Conservation (phyloP, 1,139 yeast species). For the Saccharomyces hybrid region DNA sequence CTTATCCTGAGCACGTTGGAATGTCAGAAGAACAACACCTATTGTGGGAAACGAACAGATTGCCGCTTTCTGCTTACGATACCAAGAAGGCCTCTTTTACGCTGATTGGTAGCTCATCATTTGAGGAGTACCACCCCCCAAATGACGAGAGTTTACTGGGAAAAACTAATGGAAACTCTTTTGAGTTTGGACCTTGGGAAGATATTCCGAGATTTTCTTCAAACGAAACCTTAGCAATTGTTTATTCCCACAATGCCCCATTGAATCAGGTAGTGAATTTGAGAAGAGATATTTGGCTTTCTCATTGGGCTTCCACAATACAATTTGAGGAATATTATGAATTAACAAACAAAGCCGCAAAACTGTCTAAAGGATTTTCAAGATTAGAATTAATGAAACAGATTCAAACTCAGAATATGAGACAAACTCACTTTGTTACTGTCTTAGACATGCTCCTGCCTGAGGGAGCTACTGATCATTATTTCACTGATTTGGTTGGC, state of each 20-base stretch:
- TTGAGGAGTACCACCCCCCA: conserved; percentile 32
- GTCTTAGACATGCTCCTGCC: conserved; percentile 43
- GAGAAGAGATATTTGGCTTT: conserved; percentile 75
- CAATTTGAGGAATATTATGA: conserved; percentile 82
- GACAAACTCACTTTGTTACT: conserved; percentile 5
- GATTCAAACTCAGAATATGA: background rate
- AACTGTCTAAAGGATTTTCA: conserved; percentile 59
- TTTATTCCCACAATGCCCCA: conserved; percentile 64
- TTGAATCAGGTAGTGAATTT: conserved; percentile 54
- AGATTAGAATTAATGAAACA: conserved; percentile 62
- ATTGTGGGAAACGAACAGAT: conserved; percentile 47
- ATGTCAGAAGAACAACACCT: conserved; percentile 61
- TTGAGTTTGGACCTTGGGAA: conserved; percentile 53
- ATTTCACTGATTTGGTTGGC: conserved; percentile 85
- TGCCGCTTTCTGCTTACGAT: conserved; percentile 55
- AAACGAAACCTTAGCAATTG: conserved; percentile 43
- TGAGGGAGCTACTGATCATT: conserved; percentile 49
- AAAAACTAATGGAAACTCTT: conserved; percentile 19
- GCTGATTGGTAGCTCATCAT: conserved; percentile 38
- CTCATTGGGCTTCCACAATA: conserved; percentile 60
- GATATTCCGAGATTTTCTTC: conserved; percentile 40
- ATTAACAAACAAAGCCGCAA: conserved; percentile 68
- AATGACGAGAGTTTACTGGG: conserved; percentile 27
- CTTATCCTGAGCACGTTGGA: conserved; percentile 57
- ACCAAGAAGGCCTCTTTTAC: conserved; percentile 47